phyloP scores from a whole-genome alignment of 2,329 filamentous ascomycete genomes.

The Colletotrichum salicis region DNA sequence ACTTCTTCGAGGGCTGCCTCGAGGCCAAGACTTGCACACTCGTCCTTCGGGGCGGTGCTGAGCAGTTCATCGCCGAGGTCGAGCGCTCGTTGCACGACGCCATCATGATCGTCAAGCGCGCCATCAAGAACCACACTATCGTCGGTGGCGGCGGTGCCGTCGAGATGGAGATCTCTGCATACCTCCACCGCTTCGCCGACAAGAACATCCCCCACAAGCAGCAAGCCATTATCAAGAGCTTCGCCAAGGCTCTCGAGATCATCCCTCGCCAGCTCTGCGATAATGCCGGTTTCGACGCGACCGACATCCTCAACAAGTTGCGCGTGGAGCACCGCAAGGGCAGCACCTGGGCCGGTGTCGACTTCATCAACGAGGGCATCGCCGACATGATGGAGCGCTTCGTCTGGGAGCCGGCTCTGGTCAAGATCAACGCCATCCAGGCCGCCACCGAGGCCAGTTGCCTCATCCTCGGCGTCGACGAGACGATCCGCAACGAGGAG shows the following conservation, averaged over 20 bases:
- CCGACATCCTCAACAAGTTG: slow-evolving; percentile 95
- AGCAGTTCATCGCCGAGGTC: slow-evolving; percentile 99
- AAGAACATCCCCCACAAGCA: slow-evolving; percentile 94
- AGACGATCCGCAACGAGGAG: slow-evolving; percentile 99
- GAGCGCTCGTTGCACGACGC: slow-evolving; percentile 98
- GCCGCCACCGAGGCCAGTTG: slow-evolving; percentile 95
- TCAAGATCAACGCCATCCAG: slow-evolving; percentile 97
- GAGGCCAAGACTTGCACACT: slow-evolving; percentile 97
- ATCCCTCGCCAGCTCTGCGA: slow-evolving; percentile 97
- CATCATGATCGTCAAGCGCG: slow-evolving; percentile 99
- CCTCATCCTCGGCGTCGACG: slow-evolving; percentile 94
- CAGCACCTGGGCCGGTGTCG: slow-evolving; percentile 93
- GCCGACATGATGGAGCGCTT: slow-evolving; percentile 94
- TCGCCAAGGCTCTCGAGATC: slow-evolving; percentile 95
- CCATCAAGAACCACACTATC: slow-evolving; percentile 92
- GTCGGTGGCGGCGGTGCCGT: slow-evolving; percentile 93
- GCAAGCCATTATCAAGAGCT: slow-evolving; percentile 96
- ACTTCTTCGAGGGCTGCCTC: slow-evolving; percentile 97
- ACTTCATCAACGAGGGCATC: slow-evolving; percentile 92
- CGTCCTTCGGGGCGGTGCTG: slow-evolving; percentile 92
- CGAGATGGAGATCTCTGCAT: slow-evolving; percentile 97
- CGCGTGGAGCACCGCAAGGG: slow-evolving; percentile 96
- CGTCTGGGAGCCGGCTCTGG: slow-evolving; percentile 95
- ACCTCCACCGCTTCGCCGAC: slow-evolving; percentile 92
- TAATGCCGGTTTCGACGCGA: slow-evolving; percentile 98